Evolutionary conservation across 148 eudicot species (phyloP).

Genomic region (Vaccinium darrowii): DNA sequence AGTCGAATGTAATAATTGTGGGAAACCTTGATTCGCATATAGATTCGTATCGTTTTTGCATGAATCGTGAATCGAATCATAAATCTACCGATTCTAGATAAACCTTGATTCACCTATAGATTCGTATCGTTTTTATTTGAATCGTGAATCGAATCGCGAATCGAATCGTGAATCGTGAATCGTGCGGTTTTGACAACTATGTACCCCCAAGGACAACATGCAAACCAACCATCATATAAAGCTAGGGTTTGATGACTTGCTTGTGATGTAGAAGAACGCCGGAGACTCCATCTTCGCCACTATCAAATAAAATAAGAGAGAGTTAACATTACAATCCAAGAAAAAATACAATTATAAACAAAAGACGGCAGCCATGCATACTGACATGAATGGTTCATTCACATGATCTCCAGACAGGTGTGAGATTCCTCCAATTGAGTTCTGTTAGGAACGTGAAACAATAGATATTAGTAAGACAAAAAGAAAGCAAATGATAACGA

Average conservation of each 20-base stretch:
- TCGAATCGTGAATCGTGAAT: too few relatives aligned
- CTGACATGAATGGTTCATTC: slow-evolving; percentile 93
- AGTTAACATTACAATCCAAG: slow-evolving; percentile 13
- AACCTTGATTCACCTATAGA: too few relatives aligned
- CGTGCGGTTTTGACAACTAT: too few relatives aligned
- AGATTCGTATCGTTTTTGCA: too few relatives aligned
- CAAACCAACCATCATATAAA: slow-evolving; percentile 43
- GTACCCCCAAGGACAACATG: slow-evolving; percentile 11
- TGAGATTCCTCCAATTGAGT: slow-evolving; percentile 89
- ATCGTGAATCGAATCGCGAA: too few relatives aligned
- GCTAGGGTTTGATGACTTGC: slow-evolving; percentile 64
- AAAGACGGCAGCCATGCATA: neutral
- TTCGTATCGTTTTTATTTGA: too few relatives aligned
- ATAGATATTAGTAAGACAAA: neutral
- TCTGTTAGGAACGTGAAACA: slow-evolving; percentile 40
- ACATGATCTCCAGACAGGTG: slow-evolving; percentile 95
- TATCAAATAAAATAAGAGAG: slow-evolving; percentile 28
- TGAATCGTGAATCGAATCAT: too few relatives aligned
- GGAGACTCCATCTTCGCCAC: slow-evolving; percentile 91
- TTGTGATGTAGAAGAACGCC: slow-evolving; percentile 99
- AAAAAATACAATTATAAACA: neutral
- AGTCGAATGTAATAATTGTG: too few relatives aligned
- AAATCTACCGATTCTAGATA: too few relatives aligned
- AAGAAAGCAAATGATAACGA: slow-evolving; percentile 4
- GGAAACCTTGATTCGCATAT: too few relatives aligned